A percentile compares a stretch with the other conserved stretches of the same genome.
phyloP scores from a whole-genome alignment of 1,284 basidiomycete species.

The Fomitopsis palustris region DNA sequence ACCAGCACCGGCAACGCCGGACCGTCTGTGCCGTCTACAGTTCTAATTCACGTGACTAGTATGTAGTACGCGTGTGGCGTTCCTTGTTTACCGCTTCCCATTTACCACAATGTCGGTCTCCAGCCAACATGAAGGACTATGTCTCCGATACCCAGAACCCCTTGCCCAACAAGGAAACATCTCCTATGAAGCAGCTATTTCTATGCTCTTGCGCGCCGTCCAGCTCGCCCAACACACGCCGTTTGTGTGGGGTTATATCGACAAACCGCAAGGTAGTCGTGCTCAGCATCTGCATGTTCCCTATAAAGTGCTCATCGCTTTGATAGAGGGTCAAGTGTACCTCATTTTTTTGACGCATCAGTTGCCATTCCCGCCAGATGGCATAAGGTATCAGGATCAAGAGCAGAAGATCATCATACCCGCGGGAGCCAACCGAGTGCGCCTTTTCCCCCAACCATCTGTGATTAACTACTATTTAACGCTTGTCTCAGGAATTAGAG shows the following conservation, averaged over 20 bases:
- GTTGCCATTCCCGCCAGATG: conserved; percentile 61
- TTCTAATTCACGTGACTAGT: too few species aligned
- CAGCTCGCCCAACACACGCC: conserved; percentile 52
- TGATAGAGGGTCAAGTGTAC: conserved; percentile 60
- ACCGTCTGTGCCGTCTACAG: too few species aligned
- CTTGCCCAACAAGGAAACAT: conserved; percentile 53
- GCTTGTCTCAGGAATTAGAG: conserved; percentile 61
- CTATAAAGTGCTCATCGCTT: not conserved
- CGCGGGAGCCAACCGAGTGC: conserved; percentile 45
- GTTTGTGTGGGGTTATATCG: conserved; percentile 68
- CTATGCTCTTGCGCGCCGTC: conserved; percentile 56
- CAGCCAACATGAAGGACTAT: conserved; percentile 33
- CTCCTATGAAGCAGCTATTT: conserved; percentile 52
- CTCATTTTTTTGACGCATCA: conserved; percentile 58
- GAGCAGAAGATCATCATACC: conserved; percentile 58
- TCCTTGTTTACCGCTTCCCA: not conserved
- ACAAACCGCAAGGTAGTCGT: conserved; percentile 59
- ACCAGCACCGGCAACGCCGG: too few species aligned
- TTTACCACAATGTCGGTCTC: conserved; percentile 5
- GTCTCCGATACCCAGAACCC: conserved; percentile 64
- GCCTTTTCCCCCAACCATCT: conserved; percentile 19
- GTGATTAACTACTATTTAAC: not conserved
- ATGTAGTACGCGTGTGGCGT: too few species aligned
- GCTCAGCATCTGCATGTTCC: not conserved
- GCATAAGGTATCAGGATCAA: conserved; percentile 66